These are phyloP conservation scores for Penicillium roqueforti DNA, from an alignment of 495 filamentous ascomycete genomes.

Conservation along the genomic window DNA sequence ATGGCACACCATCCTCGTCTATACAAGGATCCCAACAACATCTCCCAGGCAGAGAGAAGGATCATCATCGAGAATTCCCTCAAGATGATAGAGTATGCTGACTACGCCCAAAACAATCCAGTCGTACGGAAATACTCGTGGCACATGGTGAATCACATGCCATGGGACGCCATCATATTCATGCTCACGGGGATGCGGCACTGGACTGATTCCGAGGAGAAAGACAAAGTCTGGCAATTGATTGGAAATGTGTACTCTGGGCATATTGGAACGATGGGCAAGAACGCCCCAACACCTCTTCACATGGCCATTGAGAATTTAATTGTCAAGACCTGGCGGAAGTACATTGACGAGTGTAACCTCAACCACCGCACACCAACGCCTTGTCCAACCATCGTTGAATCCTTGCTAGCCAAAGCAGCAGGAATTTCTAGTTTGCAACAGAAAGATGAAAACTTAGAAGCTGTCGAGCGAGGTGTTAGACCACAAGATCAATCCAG, in stretches of 20 bases:
- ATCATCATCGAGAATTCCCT: slow-evolving; percentile 36
- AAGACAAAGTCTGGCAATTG: slow-evolving; percentile 31
- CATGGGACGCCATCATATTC: slow-evolving; percentile 41
- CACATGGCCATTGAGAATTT: slow-evolving; percentile 34
- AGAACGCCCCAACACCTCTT: slow-evolving; percentile 23
- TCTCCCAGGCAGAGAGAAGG: slow-evolving; percentile 36
- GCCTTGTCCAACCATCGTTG: slow-evolving; percentile 26
- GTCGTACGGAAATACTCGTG: slow-evolving; percentile 31
- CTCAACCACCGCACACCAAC: slow-evolving; percentile 15
- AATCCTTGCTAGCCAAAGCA: slow-evolving; percentile 2
- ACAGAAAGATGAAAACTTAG: background rate
- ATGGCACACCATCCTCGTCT: slow-evolving; percentile 43
- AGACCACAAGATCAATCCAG: slow-evolving; percentile 2
- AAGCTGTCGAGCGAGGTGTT: background rate
- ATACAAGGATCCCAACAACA: slow-evolving; percentile 25
- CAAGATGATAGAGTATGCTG: slow-evolving; percentile 35
- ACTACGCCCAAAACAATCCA: slow-evolving; percentile 22
- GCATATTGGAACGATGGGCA: slow-evolving; percentile 22
- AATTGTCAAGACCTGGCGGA: slow-evolving; percentile 37
- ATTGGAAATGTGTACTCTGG: slow-evolving; percentile 29
- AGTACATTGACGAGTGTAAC: slow-evolving; percentile 27
- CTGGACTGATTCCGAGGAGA: slow-evolving; percentile 26
- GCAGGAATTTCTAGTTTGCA: background rate
- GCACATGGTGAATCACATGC: slow-evolving; percentile 38
- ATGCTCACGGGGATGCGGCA: slow-evolving; percentile 38